Conservation (phyloP, 495 filamentous ascomycete genomes). For the Hypoxylon subgilvum region DNA sequence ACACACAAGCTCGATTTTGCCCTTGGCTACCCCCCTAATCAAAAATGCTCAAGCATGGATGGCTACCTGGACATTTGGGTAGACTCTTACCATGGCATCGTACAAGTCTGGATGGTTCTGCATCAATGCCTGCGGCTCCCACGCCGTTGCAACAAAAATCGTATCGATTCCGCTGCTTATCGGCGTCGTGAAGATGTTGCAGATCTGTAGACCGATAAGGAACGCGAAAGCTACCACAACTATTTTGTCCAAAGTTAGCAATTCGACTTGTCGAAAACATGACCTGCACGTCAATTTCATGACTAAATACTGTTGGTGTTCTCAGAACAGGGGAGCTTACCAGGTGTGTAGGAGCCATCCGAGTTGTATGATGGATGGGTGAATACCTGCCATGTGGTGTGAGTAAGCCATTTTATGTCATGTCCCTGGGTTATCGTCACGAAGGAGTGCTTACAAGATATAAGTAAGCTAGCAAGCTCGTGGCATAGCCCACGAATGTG, state of each 20-base stretch:
- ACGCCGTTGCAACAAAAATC: slow-evolving; percentile 86
- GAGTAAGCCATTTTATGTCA: slow-evolving; percentile 8
- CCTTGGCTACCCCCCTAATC: not conserved
- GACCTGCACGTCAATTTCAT: too few species aligned
- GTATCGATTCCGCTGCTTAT: slow-evolving; percentile 75
- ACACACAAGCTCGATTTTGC: too few species aligned
- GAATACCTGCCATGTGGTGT: slow-evolving; percentile 36
- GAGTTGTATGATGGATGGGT: slow-evolving; percentile 80
- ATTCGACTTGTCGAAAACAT: not conserved
- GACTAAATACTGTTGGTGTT: too few species aligned
- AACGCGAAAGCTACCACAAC: slow-evolving; percentile 64
- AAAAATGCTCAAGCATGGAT: slow-evolving; percentile 40
- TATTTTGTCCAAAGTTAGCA: slow-evolving; percentile 6
- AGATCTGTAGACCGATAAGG: slow-evolving; percentile 67
- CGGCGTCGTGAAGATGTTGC: slow-evolving; percentile 85
- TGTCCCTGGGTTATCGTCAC: not conserved
- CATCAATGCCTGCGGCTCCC: slow-evolving; percentile 86
- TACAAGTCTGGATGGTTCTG: slow-evolving; percentile 83
- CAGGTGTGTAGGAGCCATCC: slow-evolving; percentile 60
- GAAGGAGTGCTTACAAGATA: slow-evolving; percentile 69
- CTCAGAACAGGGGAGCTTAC: slow-evolving; percentile 33
- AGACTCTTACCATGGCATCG: slow-evolving; percentile 73
- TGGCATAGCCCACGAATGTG: slow-evolving; percentile 80
- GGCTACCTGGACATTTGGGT: slow-evolving; percentile 76
- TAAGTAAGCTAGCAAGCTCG: slow-evolving; percentile 79